Conservation (phyloP, 164 flowering plant species). For the Hamamelis virginiana region DNA sequence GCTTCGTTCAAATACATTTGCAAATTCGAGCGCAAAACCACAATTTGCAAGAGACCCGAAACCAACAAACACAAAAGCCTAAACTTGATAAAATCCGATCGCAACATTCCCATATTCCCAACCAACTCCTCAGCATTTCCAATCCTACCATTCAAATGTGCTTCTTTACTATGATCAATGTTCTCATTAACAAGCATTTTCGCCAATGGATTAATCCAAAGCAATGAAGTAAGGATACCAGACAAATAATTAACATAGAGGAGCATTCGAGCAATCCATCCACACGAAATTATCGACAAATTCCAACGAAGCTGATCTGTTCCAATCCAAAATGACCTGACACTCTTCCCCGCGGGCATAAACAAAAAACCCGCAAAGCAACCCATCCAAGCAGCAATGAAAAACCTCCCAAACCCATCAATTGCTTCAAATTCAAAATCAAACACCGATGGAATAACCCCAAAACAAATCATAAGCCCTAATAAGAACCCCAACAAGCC, state of each 20-base stretch:
- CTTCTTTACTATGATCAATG: slow-evolving; percentile 15
- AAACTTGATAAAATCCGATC: slow-evolving; percentile 46
- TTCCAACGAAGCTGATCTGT: slow-evolving; percentile 82
- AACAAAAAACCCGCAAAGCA: slow-evolving; percentile 53
- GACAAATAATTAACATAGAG: slow-evolving; percentile 50
- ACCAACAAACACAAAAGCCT: slow-evolving; percentile 64
- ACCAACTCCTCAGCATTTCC: slow-evolving; percentile 34
- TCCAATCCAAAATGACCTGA: slow-evolving; percentile 87
- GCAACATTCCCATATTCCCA: slow-evolving; percentile 61
- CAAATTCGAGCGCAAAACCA: slow-evolving; percentile 61
- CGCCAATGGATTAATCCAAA: slow-evolving; percentile 77
- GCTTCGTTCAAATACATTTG: slow-evolving; percentile 95
- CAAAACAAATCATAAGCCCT: slow-evolving; percentile 38
- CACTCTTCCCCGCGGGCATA: slow-evolving; percentile 59
- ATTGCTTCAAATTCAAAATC: slow-evolving; percentile 53
- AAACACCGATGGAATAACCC: slow-evolving; percentile 30
- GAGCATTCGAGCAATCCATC: slow-evolving; percentile 53
- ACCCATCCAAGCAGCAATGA: slow-evolving; percentile 52
- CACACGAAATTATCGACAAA: slow-evolving; percentile 67
- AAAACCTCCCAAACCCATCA: slow-evolving; percentile 54
- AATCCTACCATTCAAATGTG: slow-evolving; percentile 6
- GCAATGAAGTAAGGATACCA: slow-evolving; percentile 50
- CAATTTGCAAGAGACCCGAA: slow-evolving; percentile 58
- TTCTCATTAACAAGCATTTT: slow-evolving; percentile 51
- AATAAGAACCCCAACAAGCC: slow-evolving; percentile 61